Percentiles rank a stretch among this genome's conserved stretches.
Evolutionary conservation across 148 eudicot genomes (phyloP).

Genomic region (Camellia granthamiana): DNA sequence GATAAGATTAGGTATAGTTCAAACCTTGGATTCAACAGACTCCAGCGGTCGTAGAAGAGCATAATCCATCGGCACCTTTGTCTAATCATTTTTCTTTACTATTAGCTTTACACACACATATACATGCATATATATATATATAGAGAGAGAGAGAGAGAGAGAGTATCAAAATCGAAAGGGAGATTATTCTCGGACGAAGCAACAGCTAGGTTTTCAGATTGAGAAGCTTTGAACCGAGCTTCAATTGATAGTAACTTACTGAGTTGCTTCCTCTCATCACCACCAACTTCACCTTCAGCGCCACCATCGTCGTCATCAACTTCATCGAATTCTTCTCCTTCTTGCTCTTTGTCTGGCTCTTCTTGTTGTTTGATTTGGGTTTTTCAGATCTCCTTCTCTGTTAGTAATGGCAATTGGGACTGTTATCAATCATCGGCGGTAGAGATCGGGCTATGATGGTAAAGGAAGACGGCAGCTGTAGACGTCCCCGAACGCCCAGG

Average conservation of each 20-base stretch:
- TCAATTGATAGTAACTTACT: conserved; percentile 2
- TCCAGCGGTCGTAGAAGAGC: conserved; percentile 13
- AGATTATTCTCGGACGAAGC: conserved; percentile 6
- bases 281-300: neutral
- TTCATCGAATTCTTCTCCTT: neutral
- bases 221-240: neutral
- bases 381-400: neutral
- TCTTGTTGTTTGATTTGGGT: neutral
- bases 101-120: neutral
- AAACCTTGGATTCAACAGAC: conserved; percentile 16
- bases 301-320: neutral
- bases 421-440: too few relatives aligned
- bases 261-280: conserved; percentile 8
- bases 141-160: neutral
- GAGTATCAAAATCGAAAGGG: neutral
- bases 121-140: neutral
- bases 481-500: too few relatives aligned
- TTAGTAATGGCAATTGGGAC: too few relatives aligned
- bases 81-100: conserved; percentile 12
- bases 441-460: too few relatives aligned
- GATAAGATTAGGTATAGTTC: neutral
- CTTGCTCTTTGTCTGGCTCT: neutral
- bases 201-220: conserved; percentile 19
- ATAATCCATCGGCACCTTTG: conserved; percentile 23
- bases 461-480: too few relatives aligned